Evolutionary conservation across 345 rosid species (phyloP), one percentile per base, ranked within the genome.

Genomic region (Salix viminalis): DNA sequence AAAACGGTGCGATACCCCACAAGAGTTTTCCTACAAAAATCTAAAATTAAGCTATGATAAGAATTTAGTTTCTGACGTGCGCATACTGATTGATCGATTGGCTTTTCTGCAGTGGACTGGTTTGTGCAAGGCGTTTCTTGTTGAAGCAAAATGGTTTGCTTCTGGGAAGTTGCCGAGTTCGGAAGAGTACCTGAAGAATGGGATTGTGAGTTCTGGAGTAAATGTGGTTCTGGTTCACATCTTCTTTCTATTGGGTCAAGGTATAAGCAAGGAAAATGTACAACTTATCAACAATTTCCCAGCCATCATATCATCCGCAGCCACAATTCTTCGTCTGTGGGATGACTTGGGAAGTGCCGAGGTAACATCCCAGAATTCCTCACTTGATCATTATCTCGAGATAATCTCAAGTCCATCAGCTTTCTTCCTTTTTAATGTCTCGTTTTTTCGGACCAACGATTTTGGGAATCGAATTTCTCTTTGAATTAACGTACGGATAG

Each of bases 321-420:
- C 87, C 10, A 73, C 85, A n/a, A 89, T 86, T 67, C 76, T 78
- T 6, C 76, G 81, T 19, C 76, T 78, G 4, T 90, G 90, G 89
- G 91, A 91, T 78, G 89, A 89, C 72, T 80, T 89, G 39, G 91
- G 91, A 82, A 88, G 86, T 79, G 88, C 91, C 61, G 71, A 87
- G 87, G 96, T 85, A 75, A 13, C 16, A 44, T 44, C 16, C 36
- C 36, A 34, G 5, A 3, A 34, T 34, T 4, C 5, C 36, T 4
- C 36, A 34, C 36, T 34, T 34, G 36, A 34, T 32, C 4, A 32
- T 34, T 34, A 34, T 34, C 36, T 34, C 36, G 36, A 34, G 36
- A 4, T 34, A 4, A 34, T 34, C 1, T 4, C 36, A 34, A 34
- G 36, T 34, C 36, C 1, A 4, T 34, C 36, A 34, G 6, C 36